Conservation (phyloP, 106 monocot species). For the Dactylorhiza incarnata region DNA sequence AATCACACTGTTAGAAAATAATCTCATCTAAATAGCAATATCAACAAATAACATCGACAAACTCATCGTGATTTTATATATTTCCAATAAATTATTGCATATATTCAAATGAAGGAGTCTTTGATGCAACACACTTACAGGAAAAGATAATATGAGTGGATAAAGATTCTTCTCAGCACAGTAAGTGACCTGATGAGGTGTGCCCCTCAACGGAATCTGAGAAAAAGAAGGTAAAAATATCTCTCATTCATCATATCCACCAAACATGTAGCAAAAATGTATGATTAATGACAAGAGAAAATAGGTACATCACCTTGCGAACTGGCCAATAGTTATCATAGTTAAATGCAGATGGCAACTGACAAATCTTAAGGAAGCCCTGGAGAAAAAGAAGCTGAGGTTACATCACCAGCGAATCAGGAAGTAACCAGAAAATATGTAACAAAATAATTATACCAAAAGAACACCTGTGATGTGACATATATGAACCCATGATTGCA, state of each 20-base stretch:
- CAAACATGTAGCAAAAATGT: neutral
- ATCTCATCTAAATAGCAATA: neutral
- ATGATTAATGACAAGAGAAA: neutral
- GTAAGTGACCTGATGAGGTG: conserved; percentile 94
- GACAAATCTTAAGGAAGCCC: conserved; percentile 95
- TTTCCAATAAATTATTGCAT: neutral
- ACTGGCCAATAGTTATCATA: conserved; percentile 97
- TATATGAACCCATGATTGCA: conserved; percentile 95
- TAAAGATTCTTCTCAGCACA: conserved; percentile 82
- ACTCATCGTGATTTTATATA: neutral
- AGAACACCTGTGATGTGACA: conserved; percentile 84
- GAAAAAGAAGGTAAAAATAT: conserved; percentile 6
- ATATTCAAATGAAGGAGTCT: neutral
- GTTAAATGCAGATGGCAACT: conserved; percentile 68
- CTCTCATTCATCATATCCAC: neutral
- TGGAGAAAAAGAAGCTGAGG: conserved; percentile 12
- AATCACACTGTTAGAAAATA: neutral
- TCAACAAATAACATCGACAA: neutral
- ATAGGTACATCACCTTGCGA: conserved; percentile 57
- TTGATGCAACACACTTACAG: conserved; percentile 49
- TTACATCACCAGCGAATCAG: neutral
- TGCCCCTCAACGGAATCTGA: conserved; percentile 82
- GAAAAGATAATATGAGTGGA: conserved; percentile 82
- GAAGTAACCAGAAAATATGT: neutral
- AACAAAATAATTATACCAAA: neutral